Base-by-base conservation (phyloP, 768 basidiomycete genomes). In the Boletus sp. region DNA sequence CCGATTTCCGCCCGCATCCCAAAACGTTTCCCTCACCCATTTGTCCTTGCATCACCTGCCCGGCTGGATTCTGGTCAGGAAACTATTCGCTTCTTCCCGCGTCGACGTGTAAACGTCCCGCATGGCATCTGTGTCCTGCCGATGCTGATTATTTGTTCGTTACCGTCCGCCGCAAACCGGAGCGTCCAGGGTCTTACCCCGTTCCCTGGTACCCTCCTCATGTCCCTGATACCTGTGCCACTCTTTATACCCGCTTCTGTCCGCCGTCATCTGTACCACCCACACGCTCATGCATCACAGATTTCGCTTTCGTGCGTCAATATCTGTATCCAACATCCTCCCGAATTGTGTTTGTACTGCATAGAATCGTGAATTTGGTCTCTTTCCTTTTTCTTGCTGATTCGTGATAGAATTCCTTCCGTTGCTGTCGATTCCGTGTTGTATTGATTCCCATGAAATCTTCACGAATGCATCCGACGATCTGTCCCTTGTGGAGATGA, bases 201-300 rank as follows among this genome's bases (percentile, higher is more conserved):
- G 45, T 56, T 57, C 44, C 56, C 57, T 52, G 59, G 57, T 60
- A 50, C 54, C 57, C 47, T 57, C 42, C 32, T 55, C 58, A 11
- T 60, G 63, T 65, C 57, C 61, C 64, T 67, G 61, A 70, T 70
- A 70, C 69, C 69, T 70, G 60, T 69, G 67, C 57, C 67, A 51
- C 48, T 47, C 57, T 53, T 37, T 67, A 70, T 70, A 70, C 69
- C 69, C 67, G 62, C 63, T 49, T 24, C 54, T 47, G 18, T 46
- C 57, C 59, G 30, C 56, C 65, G 58, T 59, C 67, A 67, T 64
- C 33, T 69, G 66, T 69, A 69, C 49, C 54, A 69, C 63, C 47
- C 62, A 60, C 59, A 60, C 57, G 53, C 53, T 53, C 66, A 61
- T 63, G n/a, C 63, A 55, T 54, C 57, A 55, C 64, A 57, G 56